These are phyloP conservation scores for Trichosporon ovoides DNA, from an alignment of 1,284 basidiomycete species.

Conservation along the genomic window DNA sequence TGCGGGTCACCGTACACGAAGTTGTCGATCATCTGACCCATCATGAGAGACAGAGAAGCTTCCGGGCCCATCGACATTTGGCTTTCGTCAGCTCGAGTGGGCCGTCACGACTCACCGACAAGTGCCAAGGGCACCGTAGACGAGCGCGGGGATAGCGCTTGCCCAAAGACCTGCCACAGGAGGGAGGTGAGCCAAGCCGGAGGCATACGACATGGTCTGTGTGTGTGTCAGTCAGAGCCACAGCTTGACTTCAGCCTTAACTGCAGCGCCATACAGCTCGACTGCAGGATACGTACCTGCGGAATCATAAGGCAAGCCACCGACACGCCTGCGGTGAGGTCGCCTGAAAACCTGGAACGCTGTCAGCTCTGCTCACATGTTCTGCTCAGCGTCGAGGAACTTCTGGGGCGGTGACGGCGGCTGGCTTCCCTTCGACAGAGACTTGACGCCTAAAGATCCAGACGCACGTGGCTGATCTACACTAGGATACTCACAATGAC, in stretches of 20 bases:
- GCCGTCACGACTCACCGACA: slow-evolving; percentile 47
- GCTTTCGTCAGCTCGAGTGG: slow-evolving; percentile 21
- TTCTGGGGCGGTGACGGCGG: background rate
- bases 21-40: slow-evolving; percentile 76
- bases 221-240: slow-evolving; percentile 5
- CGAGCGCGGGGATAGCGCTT: slow-evolving; percentile 69
- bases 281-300: slow-evolving; percentile 61
- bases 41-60: slow-evolving; percentile 77
- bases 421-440: background rate
- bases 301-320: slow-evolving; percentile 86
- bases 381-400: background rate
- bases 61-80: slow-evolving; percentile 70
- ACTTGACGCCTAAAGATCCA: no score
- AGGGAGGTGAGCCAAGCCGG: slow-evolving; percentile 71
- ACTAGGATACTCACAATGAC: slow-evolving; percentile 56
- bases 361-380: background rate
- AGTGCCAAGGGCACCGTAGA: slow-evolving; percentile 82
- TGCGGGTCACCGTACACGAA: slow-evolving; percentile 61
- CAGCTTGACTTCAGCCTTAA: no score
- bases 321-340: slow-evolving; percentile 76
- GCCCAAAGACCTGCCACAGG: slow-evolving; percentile 81
- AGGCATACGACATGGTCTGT: slow-evolving; percentile 80
- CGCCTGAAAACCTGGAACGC: slow-evolving; percentile 62
- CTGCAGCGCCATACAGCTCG: no score
- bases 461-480: background rate